Conservation (phyloP, 805 yeast species). For the Cyberlindnera samutprakarnensis region DNA sequence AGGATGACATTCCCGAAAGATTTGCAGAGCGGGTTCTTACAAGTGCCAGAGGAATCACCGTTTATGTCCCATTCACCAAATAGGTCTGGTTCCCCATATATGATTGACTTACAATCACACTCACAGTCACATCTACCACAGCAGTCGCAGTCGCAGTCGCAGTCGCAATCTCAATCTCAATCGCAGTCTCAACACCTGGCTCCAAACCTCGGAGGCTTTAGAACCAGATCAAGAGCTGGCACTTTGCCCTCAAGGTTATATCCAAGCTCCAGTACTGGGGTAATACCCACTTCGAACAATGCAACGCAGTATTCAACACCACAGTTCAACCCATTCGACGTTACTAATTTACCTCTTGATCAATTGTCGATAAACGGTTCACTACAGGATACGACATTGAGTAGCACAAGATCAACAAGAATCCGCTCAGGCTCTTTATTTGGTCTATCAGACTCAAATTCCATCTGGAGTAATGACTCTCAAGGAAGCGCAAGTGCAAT, state of each 20-base stretch:
- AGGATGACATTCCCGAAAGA: slow-evolving; percentile 19
- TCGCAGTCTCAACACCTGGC: slow-evolving; percentile 4
- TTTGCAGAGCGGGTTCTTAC: slow-evolving; percentile 12
- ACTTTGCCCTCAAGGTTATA: slow-evolving; percentile 63
- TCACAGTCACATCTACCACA: slow-evolving; percentile 18
- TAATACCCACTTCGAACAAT: slow-evolving; percentile 7
- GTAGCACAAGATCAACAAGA: slow-evolving; percentile 23
- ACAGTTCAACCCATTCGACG: slow-evolving; percentile 18
- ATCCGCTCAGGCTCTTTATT: slow-evolving; percentile 50
- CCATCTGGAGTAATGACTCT: slow-evolving; percentile 43
- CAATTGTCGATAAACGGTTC: slow-evolving; percentile 16
- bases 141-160: slow-evolving; percentile 7
- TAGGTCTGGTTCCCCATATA: slow-evolving; percentile 22
- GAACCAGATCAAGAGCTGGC: slow-evolving; percentile 68
- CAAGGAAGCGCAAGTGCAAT: slow-evolving; percentile 1
- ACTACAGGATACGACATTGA: slow-evolving; percentile 4
- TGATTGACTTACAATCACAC: too few relatives aligned
- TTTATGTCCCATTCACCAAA: slow-evolving; percentile 20
- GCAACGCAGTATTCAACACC: slow-evolving; percentile 11
- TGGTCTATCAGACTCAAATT: slow-evolving; percentile 31
- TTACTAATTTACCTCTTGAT: slow-evolving; percentile 15
- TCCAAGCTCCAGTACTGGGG: slow-evolving; percentile 22
- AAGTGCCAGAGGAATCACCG: slow-evolving; percentile 14
- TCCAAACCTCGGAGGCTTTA: slow-evolving; percentile 27
- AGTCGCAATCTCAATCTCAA: slow-evolving; percentile 18